Evolutionary conservation across 768 basidiomycete genomes (phyloP), one percentile per base, ranked within the genome.

Genomic region (Psilocybe cubensis): DNA sequence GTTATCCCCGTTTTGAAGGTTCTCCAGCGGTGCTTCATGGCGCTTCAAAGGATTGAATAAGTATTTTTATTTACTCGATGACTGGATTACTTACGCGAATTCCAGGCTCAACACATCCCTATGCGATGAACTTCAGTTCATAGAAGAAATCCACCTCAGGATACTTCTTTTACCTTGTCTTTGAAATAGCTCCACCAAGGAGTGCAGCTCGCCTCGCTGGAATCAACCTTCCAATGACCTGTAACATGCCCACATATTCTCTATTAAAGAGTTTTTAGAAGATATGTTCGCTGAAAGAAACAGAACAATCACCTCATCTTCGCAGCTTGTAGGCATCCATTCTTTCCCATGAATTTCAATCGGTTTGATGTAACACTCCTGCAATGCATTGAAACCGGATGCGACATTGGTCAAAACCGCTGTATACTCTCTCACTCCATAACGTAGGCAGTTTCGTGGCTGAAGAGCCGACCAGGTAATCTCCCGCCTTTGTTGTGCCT

Each of bases 351-450:
- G 55, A 23, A 68, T 53, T 17, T 28, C 38, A 14, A 59, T 38
- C 2, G 57, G 5, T 35, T 63, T 65, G 10, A 48, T 48, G 24
- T 12, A 3, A 43, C 66, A 68, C 52, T 63, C 64, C 14, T 50
- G 35, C 10, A 61, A 17, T 10, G 59, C 56, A 29, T 65, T 54
- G 20, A 62, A 54, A 11, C 64, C 64, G 11, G 54, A 14, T 12
- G 59, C 55, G 11, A 65, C 56, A 17, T 59, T 47, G 10, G 56
- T 25, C 11, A 68, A 47, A 8, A 45, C 61, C 2, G 64, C 56
- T 3, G 47, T 62, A 44, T 66, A 64, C 41, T 68, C 59, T 31
- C 66, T 60, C 20, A 58, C 59, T 6, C 55, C 61, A 48, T 68
- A 68, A 0, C 59, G 44, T 11, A 62, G 23, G 44, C 66, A 67